Conservation (phyloP, 192 early-diverging fungal genomes). For the Funneliformis mosseae region DNA sequence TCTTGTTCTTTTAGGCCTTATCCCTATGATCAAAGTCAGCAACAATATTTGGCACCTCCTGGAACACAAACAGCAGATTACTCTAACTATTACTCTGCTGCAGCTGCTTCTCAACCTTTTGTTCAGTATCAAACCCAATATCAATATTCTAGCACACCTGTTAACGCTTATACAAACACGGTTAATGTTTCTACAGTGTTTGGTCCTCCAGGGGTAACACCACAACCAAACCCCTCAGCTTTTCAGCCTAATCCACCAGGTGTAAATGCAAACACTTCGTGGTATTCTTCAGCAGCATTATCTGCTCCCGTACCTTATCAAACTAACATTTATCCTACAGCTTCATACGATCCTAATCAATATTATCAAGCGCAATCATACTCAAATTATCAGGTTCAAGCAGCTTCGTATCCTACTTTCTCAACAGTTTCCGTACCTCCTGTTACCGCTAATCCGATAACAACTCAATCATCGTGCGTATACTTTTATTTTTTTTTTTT, state of each 20-base stretch:
- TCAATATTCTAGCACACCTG: not conserved
- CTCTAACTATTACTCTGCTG: not conserved
- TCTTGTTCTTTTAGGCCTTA: not conserved
- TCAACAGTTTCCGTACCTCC: conserved; percentile 16
- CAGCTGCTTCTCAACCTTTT: not conserved
- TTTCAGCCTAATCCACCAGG: conserved; percentile 35
- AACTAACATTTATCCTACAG: conserved; percentile 6
- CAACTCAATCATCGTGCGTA: conserved; percentile 27
- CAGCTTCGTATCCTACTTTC: conserved; percentile 21
- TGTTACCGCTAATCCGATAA: conserved; percentile 34
- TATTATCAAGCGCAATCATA: conserved; percentile 27
- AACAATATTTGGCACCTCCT: conserved; percentile 22
- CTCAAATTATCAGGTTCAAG: conserved; percentile 15
- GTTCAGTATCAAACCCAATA: conserved; percentile 4
- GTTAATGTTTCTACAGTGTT: conserved; percentile 17
- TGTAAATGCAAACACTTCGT: conserved; percentile 28
- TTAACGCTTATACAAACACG: not conserved
- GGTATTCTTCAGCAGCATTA: conserved; percentile 25
- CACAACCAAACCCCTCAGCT: conserved; percentile 24
- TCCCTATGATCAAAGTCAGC: conserved; percentile 27
- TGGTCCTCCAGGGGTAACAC: conserved; percentile 18
- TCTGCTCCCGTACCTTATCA: conserved; percentile 22
- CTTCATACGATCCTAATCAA: conserved; percentile 28
- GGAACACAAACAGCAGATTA: conserved; percentile 32
- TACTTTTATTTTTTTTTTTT: not conserved